A percentile compares a stretch with the other conserved stretches of the same genome.
phyloP scores from a whole-genome alignment of 2,329 filamentous ascomycete species.

The Botryotinia convoluta region DNA sequence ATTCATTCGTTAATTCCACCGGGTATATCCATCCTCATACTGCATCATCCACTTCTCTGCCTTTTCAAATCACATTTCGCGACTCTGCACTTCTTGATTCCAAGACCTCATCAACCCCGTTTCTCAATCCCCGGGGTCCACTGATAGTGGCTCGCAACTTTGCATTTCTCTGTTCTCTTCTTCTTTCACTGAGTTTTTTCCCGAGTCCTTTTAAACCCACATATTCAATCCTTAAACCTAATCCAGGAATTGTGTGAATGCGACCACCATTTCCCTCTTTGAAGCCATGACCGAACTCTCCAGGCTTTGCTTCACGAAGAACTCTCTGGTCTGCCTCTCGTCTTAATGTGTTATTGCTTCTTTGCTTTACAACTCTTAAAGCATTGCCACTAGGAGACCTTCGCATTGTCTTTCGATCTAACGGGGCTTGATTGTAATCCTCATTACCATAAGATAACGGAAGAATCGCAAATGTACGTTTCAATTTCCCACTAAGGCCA shows the following conservation, averaged over 20 bases:
- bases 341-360: slow-evolving; percentile 43
- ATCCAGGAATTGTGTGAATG: slow-evolving; percentile 34
- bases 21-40: slow-evolving; percentile 13
- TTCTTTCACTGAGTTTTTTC: slow-evolving; percentile 55
- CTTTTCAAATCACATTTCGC: slow-evolving; percentile 9
- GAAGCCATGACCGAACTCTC: slow-evolving; percentile 34
- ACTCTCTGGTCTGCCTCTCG: slow-evolving; percentile 25
- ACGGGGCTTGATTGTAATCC: slow-evolving; percentile 38
- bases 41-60: not conserved
- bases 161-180: slow-evolving; percentile 56
- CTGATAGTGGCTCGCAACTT: slow-evolving; percentile 61
- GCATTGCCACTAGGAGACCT: slow-evolving; percentile 57
- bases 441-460: slow-evolving; percentile 47
- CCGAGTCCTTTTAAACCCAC: slow-evolving; percentile 51
- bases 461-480: slow-evolving; percentile 59
- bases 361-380: slow-evolving; percentile 54
- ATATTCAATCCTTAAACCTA: slow-evolving; percentile 49
- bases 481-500: slow-evolving; percentile 46
- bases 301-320: slow-evolving; percentile 23
- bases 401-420: slow-evolving; percentile 56
- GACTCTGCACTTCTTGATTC: slow-evolving; percentile 15
- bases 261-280: slow-evolving; percentile 35
- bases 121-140: slow-evolving; percentile 46
- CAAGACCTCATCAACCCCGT: slow-evolving; percentile 37
- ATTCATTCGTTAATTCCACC: slow-evolving; percentile 3